Evolutionary conservation across 2,329 filamentous ascomycete species (phyloP).

Genomic region (Pseudocercospora macadamiae): DNA sequence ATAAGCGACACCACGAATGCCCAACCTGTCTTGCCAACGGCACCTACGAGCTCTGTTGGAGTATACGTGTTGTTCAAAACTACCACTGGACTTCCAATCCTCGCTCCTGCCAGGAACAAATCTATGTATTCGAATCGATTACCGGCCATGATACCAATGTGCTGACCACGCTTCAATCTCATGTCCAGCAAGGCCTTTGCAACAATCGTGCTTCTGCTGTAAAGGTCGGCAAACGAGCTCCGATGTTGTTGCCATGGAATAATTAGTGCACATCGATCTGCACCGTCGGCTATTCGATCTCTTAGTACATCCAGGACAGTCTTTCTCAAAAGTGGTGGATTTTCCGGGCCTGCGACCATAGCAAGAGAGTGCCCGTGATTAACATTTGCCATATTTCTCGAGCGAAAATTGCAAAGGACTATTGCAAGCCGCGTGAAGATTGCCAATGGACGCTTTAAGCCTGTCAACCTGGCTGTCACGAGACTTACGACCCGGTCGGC

Average conservation of each 20-base stretch:
- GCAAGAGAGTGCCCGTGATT: background rate
- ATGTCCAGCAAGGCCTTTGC: background rate
- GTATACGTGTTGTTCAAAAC: conserved; percentile 78
- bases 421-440: background rate
- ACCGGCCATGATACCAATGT: conserved; percentile 33
- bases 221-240: background rate
- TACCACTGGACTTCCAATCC: conserved; percentile 52
- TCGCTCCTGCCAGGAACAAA: conserved; percentile 39
- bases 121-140: conserved; percentile 37
- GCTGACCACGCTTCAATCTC: background rate
- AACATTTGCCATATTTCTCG: background rate
- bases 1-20: background rate
- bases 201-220: background rate
- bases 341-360: background rate
- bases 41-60: conserved; percentile 67
- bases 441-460: background rate
- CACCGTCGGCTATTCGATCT: background rate
- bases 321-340: background rate
- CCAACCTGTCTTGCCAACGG: conserved; percentile 55
- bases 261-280: background rate
- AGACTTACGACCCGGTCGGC: background rate
- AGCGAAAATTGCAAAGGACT: background rate
- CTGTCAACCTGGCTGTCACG: background rate
- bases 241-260: background rate
- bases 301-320: background rate